phyloP scores from a whole-genome alignment of 768 basidiomycete genomes.

The Cubamyces sp. region DNA sequence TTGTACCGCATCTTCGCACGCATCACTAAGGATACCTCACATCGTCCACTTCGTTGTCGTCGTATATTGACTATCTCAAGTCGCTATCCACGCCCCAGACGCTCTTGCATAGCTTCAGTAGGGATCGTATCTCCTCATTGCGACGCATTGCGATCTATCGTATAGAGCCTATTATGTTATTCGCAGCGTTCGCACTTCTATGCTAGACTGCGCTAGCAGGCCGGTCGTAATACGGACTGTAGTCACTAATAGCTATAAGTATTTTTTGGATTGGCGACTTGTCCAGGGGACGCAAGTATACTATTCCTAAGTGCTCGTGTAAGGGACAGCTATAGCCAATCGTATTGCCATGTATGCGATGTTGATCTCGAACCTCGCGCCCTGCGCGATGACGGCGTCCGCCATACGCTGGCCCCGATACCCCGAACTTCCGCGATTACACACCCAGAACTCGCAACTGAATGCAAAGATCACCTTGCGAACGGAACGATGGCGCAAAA shows the following conservation, averaged over 20 bases:
- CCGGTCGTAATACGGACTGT: background rate
- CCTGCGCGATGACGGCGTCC: no score
- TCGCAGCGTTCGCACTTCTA: background rate
- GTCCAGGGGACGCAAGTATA: no score
- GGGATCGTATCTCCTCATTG: background rate
- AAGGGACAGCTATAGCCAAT: no score
- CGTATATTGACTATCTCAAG: background rate
- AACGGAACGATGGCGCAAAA: slow-evolving; percentile 8
- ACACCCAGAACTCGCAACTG: no score
- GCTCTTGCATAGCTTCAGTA: slow-evolving; percentile 18
- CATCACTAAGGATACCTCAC: slow-evolving; percentile 1
- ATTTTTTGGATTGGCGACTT: no score
- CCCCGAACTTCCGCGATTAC: no score
- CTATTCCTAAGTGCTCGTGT: no score
- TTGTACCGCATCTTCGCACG: background rate
- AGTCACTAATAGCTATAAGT: slow-evolving; percentile 7
- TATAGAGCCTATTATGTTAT: slow-evolving; percentile 5
- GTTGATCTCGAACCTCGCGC: no score
- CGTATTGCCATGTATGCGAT: no score
- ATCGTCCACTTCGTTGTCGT: background rate
- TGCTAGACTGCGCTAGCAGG: no score
- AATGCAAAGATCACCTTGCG: background rate
- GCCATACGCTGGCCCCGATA: no score
- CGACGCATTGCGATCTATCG: slow-evolving; percentile 4
- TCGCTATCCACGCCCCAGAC: background rate